Conservation (phyloP, 352 stramenopile species). For the Globisporangium nodosum region DNA sequence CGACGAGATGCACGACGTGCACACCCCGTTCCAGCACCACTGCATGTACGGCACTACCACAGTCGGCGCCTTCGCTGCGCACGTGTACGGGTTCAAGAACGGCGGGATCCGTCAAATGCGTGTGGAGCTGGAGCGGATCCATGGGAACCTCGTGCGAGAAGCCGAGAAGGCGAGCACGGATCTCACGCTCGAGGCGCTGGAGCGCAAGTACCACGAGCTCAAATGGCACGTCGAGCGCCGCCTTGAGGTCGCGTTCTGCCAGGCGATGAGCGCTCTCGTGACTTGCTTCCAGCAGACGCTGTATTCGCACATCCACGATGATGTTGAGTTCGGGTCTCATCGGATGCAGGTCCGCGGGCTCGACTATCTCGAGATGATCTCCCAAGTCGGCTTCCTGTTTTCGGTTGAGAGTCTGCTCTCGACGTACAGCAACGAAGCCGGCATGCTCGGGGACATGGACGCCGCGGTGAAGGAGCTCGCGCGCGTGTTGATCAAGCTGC, state of each 20-base stretch:
- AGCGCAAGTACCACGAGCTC: conserved; percentile 74
- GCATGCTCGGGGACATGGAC: conserved; percentile 83
- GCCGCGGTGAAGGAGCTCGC: conserved; percentile 70
- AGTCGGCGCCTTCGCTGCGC: conserved; percentile 76
- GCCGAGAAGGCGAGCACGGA: conserved; percentile 50
- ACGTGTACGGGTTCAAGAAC: conserved; percentile 80
- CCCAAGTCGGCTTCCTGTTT: conserved; percentile 69
- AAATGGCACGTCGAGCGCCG: conserved; percentile 82
- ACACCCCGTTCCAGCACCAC: conserved; percentile 41
- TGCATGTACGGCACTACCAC: conserved; percentile 78
- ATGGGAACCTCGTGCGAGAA: conserved; percentile 42
- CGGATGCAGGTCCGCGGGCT: conserved; percentile 31
- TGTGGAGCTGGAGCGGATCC: conserved; percentile 52
- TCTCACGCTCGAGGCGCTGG: conserved; percentile 63
- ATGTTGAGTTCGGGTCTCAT: conserved; percentile 28
- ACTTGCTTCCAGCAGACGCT: conserved; percentile 85
- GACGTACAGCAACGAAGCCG: conserved; percentile 78
- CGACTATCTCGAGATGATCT: conserved; percentile 72
- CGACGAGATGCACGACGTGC: conserved; percentile 1
- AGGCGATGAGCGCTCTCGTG: conserved; percentile 75
- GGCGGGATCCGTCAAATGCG: conserved; percentile 74
- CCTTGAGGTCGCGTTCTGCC: conserved; percentile 78
- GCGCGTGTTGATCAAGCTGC: conserved; percentile 60
- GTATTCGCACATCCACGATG: conserved; percentile 68
- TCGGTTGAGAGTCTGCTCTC: conserved; percentile 82